Evolutionary conservation across 2,329 filamentous ascomycete genomes (phyloP).

Genomic region (Phyllosticta citriasiana): DNA sequence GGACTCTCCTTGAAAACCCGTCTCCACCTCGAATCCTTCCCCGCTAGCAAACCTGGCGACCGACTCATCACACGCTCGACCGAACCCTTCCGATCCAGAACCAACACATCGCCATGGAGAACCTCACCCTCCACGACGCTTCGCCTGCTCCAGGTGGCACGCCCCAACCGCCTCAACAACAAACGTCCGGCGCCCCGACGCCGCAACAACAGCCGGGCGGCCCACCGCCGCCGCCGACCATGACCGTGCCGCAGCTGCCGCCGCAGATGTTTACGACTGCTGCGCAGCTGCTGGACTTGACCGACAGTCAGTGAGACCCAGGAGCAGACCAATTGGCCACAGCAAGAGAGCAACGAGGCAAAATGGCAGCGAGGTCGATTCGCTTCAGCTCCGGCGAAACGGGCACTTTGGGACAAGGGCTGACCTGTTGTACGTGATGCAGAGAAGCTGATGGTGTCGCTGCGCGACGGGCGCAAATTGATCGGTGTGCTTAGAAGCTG

Average conservation of each 20-base stretch:
- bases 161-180: background rate
- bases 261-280: conserved; percentile 99
- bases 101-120: conserved; percentile 9
- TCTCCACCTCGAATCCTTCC: background rate
- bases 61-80: background rate
- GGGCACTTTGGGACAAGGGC: conserved; percentile 10
- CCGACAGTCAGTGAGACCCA: conserved; percentile 66
- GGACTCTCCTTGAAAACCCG: conserved; percentile 8
- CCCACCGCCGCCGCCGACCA: conserved; percentile 19
- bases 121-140: conserved; percentile 10
- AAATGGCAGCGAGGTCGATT: background rate
- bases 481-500: conserved; percentile 88
- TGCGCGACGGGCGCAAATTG: conserved; percentile 89
- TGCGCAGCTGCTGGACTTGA: conserved; percentile 87
- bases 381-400: background rate
- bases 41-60: background rate
- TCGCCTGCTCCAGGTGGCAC: background rate
- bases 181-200: background rate
- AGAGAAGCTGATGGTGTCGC: conserved; percentile 91
- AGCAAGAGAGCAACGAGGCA: background rate
- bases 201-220: background rate
- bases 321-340: background rate
- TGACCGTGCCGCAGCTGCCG: conserved; percentile 54
- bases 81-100: background rate
- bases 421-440: conserved; percentile 17